Base-by-base conservation (phyloP, 2,329 filamentous ascomycete species). In the Botrytis fragariae region DNA sequence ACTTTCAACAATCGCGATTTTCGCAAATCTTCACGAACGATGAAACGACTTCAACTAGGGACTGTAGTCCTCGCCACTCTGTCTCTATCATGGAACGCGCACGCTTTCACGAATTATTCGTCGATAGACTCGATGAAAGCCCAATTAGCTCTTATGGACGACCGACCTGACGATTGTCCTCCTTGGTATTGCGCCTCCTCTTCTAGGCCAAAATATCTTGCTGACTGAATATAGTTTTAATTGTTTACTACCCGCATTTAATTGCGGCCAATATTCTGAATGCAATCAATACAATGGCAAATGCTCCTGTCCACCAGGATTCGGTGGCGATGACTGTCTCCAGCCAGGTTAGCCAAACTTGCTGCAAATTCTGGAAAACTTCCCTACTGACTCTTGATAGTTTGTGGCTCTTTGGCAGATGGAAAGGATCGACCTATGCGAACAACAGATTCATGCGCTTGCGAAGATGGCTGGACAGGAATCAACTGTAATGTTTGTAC, bases 401-500 rank as follows among this genome's bases (percentile, higher is more conserved):
- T 97, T 10, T 99, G 96, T 81, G 96, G 95, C 73, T 96, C 95
- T 54, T 86, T 98, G 59, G 89, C 93, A 57, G 91, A 94, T 78
- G 95, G 94, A 76, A 87, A 88, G 77, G 90, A 98, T 79, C 89
- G 96, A 78, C 89, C 91, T 35, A 91, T 93, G 81, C 89, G 96
- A 80, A 85, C 89, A 70, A 90, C 89, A 75, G 87, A 90, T 73
- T 85, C 86, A 59, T 99, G 96, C 84, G 85, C 94, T 60, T 99
- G 96, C 82, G 92, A 95, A 80, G 93, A 97, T 54, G 96, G 96
- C 72, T 99, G 96, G 96, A 89, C 89, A 59, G 96, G 96, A 76
- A 95, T 99, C 84, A 99, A 99, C 85, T 99, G 96, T 88, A 99
- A 96, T 79, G 93, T 99, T 73, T 99, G 96, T 83, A 90, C 92